Base-by-base conservation (phyloP, 2,329 filamentous ascomycete species). In the Fusarium devonianum region DNA sequence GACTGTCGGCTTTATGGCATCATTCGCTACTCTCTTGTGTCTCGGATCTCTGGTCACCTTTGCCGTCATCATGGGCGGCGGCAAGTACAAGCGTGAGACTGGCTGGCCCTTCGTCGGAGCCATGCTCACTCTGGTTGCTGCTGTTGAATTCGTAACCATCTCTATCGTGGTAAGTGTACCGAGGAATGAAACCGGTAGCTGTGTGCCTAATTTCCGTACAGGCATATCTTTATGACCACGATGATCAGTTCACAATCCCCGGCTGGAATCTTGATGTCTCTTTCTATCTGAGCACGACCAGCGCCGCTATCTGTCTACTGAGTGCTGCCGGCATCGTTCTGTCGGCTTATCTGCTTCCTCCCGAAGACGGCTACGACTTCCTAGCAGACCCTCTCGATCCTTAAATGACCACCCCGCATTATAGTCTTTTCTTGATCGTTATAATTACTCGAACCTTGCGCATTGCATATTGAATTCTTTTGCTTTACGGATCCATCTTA, bases 321-420 rank as follows among this genome's bases (percentile, higher is more conserved):
- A 72, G 77, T 10, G 84, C 81, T 1, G 73, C 77, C 11, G 84
- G 82, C 10, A 76, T 97, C 43, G 76, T 81, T 1, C 73, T 84
- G 9, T 88, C 89, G 2, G 88, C 87, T 5, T 83, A 85, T 50
- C 71, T 88, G 16, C 76, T 96, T 32, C 88, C 90, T 1, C 81
- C 85, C 1, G 92, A 97, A 69, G 90, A 89, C 65, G 92, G 90
- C 46, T 97, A 96, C 74, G 90, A 96, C 69, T 82, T 90, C 55
- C 67, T 83, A 52, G 67, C 72, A 10, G 79, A 82, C 19, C 73
- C 76, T 3, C 48, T 74, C 14, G 70, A 90, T 86, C 67, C 84
- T 77, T 68, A 69, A 56, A 30, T 22, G 11, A 10, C 25, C 13
- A 40, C 17, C 13, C 10, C 4, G 10, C 23, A n/a, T n/a, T n/a